These are phyloP conservation scores for Quillaja saponaria DNA, from an alignment of 306 rosid genomes.

Conservation along the genomic window DNA sequence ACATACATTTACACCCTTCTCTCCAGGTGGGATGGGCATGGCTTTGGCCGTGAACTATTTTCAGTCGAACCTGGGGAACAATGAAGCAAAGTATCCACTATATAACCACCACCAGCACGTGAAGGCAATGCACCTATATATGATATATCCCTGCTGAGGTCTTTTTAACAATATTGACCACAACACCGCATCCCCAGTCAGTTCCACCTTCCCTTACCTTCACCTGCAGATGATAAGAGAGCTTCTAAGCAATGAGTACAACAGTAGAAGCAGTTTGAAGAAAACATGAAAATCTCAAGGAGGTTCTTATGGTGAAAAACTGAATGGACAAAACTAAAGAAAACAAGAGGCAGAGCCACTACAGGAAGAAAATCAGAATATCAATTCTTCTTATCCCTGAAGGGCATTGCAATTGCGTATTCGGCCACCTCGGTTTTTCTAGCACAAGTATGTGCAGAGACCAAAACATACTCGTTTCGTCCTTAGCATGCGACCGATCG, in stretches of 20 bases:
- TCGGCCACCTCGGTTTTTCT: conserved; percentile 97
- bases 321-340: not conserved
- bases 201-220: conserved; percentile 94
- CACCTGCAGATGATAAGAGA: conserved; percentile 51
- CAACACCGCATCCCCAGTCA: conserved; percentile 99
- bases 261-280: not conserved
- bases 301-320: not conserved
- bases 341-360: conserved; percentile 4
- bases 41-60: conserved; percentile 79
- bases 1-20: conserved; percentile 99
- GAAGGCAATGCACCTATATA: conserved; percentile 33
- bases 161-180: conserved; percentile 86
- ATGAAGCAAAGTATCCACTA: conserved; percentile 89
- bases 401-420: conserved; percentile 94
- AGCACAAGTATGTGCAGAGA: conserved; percentile 97
- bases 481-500: conserved; percentile 80
- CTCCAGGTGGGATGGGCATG: conserved; percentile 95
- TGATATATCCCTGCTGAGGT: conserved; percentile 58
- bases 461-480: conserved; percentile 83
- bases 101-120: conserved; percentile 74
- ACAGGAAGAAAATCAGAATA: not conserved
- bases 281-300: too few relatives aligned
- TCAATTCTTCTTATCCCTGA: conserved; percentile 66
- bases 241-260: conserved; percentile 19
- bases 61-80: conserved; percentile 86